Conservation (phyloP, 164 flowering plant genomes). For the Vitis labrusca region DNA sequence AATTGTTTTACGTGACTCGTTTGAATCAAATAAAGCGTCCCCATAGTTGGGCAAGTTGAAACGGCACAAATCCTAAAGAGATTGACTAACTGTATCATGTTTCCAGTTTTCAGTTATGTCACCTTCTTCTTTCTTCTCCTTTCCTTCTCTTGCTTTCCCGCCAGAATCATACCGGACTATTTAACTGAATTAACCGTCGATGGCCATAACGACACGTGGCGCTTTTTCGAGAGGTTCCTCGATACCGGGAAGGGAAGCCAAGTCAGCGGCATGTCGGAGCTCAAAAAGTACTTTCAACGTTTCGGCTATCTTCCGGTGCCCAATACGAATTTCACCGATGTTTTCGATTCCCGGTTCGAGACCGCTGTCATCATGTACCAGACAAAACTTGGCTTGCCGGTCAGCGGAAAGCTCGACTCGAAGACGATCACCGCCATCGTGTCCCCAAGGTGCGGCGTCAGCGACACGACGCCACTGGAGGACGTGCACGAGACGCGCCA, state of each 20-base stretch:
- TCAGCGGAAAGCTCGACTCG: conserved; percentile 57
- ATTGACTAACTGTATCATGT: conserved; percentile 19
- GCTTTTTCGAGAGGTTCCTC: conserved; percentile 34
- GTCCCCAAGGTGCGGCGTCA: conserved; percentile 67
- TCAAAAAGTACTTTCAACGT: conserved; percentile 55
- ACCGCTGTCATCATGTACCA: conserved; percentile 66
- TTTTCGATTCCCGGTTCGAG: conserved; percentile 51
- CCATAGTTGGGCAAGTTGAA: too few relatives aligned
- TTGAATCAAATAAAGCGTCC: too few relatives aligned
- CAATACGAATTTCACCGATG: conserved; percentile 38
- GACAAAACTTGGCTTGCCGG: conserved; percentile 42
- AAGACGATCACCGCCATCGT: conserved; percentile 42
- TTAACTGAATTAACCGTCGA: conserved; percentile 20
- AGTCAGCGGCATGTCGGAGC: conserved; percentile 46
- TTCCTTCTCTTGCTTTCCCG: conserved; percentile 22
- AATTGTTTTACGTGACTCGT: background rate
- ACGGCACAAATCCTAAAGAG: background rate
- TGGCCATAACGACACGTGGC: conserved; percentile 35
- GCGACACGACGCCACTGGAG: conserved; percentile 23
- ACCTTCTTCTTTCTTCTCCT: conserved; percentile 11
- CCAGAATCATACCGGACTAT: conserved; percentile 22
- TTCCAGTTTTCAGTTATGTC: conserved; percentile 23
- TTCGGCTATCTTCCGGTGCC: conserved; percentile 58
- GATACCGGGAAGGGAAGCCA: conserved; percentile 45
- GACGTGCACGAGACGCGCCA: conserved; percentile 27